A percentile compares a stretch with the other conserved stretches of the same genome.
These are phyloP conservation scores for Pseudocercospora vitis DNA, from an alignment of 2,329 filamentous ascomycete species.

Conservation along the genomic window DNA sequence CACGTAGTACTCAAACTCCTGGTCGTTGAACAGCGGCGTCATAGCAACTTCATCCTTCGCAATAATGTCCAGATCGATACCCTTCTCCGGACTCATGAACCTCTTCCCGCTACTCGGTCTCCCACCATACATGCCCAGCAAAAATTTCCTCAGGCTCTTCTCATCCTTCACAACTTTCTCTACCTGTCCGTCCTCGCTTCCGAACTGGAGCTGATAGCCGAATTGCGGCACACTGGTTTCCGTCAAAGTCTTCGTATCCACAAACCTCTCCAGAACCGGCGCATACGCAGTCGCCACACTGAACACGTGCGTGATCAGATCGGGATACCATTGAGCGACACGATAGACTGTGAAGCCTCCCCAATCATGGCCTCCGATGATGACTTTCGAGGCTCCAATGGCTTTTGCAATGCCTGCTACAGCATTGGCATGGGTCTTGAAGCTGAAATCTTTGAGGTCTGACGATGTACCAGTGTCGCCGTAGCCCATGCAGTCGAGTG, in stretches of 20 bases:
- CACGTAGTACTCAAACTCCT: conserved; percentile 77
- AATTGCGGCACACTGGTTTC: conserved; percentile 65
- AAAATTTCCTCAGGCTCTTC: conserved; percentile 65
- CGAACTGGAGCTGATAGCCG: conserved; percentile 80
- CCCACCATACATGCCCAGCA: conserved; percentile 71
- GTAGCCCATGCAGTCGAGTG: conserved; percentile 84
- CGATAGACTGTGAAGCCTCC: conserved; percentile 78
- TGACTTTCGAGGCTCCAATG: conserved; percentile 58
- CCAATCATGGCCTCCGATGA: conserved; percentile 92
- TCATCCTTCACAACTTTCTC: conserved; percentile 54
- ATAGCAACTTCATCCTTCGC: conserved; percentile 48
- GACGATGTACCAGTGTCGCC: conserved; percentile 58
- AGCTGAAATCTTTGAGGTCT: conserved; percentile 60
- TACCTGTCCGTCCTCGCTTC: conserved; percentile 44
- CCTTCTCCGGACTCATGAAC: conserved; percentile 60
- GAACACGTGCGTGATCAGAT: conserved; percentile 73
- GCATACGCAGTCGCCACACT: conserved; percentile 74
- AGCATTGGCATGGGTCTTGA: conserved; percentile 72
- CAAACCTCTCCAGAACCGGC: conserved; percentile 52
- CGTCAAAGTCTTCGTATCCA: conserved; percentile 62
- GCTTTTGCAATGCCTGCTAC: conserved; percentile 69
- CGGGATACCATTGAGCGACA: conserved; percentile 69
- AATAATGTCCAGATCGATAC: conserved; percentile 62
- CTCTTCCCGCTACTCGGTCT: conserved; percentile 55
- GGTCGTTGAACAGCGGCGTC: conserved; percentile 61